Conservation (phyloP, 768 basidiomycete genomes). For the Stropharia rugosoannulata region DNA sequence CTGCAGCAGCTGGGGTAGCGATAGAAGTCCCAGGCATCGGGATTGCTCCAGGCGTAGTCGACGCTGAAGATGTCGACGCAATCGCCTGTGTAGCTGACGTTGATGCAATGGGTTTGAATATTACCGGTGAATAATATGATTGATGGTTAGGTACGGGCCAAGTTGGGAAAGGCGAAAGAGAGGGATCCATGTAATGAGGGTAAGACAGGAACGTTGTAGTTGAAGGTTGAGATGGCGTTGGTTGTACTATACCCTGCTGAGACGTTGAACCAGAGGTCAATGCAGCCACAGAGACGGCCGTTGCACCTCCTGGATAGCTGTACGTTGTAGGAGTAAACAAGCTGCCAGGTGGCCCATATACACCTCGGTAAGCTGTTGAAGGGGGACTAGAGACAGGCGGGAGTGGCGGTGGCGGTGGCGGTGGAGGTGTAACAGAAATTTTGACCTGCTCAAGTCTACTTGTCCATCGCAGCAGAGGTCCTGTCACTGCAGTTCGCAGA, state of each 20-base stretch:
- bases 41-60: not conserved
- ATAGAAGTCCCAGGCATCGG: too few relatives aligned
- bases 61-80: not conserved
- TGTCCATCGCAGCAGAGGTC: constrained; percentile 71
- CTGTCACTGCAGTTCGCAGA: constrained; percentile 59
- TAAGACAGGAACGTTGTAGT: constrained; percentile 17
- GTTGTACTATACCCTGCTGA: constrained; percentile 2
- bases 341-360: constrained; percentile 23
- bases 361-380: constrained; percentile 15
- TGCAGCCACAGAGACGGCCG: constrained; percentile 12
- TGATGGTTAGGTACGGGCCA: constrained; percentile 18
- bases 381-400: constrained; percentile 10
- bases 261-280: constrained; percentile 2
- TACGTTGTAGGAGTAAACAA: constrained; percentile 26
- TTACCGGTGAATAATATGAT: constrained; percentile 2
- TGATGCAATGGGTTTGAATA: constrained; percentile 1
- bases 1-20: too few relatives aligned
- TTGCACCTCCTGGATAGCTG: constrained; percentile 18
- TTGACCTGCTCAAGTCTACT: constrained; percentile 62
- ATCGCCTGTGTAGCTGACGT: not conserved
- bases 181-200: constrained; percentile 12
- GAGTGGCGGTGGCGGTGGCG: constrained; percentile 19
- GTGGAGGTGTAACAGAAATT: constrained; percentile 39
- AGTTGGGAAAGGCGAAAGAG: constrained; percentile 18
- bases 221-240: constrained; percentile 10